Base-by-base conservation (phyloP, 345 rosid genomes). In the Salix purpurea region DNA sequence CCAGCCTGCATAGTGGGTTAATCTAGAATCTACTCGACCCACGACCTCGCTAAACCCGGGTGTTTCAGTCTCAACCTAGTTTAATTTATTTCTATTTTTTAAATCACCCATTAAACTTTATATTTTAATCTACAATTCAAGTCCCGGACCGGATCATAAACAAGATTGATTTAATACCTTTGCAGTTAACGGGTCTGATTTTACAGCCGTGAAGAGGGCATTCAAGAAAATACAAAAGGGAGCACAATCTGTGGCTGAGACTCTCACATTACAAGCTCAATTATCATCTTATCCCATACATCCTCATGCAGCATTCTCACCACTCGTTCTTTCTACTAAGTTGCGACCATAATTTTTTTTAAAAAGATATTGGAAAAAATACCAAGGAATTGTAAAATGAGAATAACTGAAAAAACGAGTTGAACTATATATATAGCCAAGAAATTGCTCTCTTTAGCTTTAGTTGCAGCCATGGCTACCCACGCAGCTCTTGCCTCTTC, bases 401-500 rank as follows among this genome's bases (percentile, higher is more conserved):
- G 24, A 46, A 15, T 23, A 30, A 60, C 69, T 23, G 28, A 52
- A 24, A n/a, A 72, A 75, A 26, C 0, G 44, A 75, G 30, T 13
- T 26, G 18, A 67, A 23, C 48, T 72, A 62, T 77, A 75, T 81
- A 79, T 70, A 84, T 74, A 69, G 19, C 40, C 24, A 64, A 50
- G 75, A 70, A 81, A 65, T 65, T 46, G 37, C 61, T 54, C 23
- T 42, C 39, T 67, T n/a, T 37, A 64, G 78, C 78, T 81, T 75
- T 73, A 79, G 84, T 86, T 78, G 84, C 75, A 79, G 81, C 79
- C 85, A 96, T 96, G 99, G 96, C 99, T 77, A 87, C 92, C 72
- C 92, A 91, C 79, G 91, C 98, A 84, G 94, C 94, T 87, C 90
- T 96, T 30, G 97, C 98, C 78, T 86, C 96, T 69, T 88, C 96